Conservation (phyloP, 306 rosid genomes). For the Sindora glabra region DNA sequence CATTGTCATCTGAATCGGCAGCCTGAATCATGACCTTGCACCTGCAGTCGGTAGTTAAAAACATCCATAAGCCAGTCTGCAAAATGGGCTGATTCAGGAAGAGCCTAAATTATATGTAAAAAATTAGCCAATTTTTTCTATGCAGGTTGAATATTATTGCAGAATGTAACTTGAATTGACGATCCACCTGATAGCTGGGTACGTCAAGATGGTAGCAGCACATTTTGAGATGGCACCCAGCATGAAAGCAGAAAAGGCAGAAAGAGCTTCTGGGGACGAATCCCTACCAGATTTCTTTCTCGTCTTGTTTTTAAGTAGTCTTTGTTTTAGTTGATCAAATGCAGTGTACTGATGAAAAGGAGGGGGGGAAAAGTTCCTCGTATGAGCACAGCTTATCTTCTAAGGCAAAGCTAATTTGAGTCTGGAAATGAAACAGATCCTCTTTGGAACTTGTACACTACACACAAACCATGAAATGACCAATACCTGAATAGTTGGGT, state of each 20-base stretch:
- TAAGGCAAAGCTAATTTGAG: not conserved
- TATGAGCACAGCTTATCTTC: slow-evolving; percentile 9
- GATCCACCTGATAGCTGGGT: slow-evolving; percentile 91
- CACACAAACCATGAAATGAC: not conserved
- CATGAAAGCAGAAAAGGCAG: slow-evolving; percentile 74
- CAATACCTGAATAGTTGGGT: slow-evolving; percentile 88
- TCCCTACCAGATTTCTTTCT: slow-evolving; percentile 35
- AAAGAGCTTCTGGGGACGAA: slow-evolving; percentile 72
- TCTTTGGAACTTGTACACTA: slow-evolving; percentile 15
- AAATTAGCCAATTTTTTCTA: too few species aligned
- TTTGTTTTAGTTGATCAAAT: slow-evolving; percentile 81
- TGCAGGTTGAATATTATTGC: not conserved
- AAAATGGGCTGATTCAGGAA: slow-evolving; percentile 7
- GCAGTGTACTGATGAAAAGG: slow-evolving; percentile 60
- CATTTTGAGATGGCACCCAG: slow-evolving; percentile 92
- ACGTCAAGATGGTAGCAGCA: slow-evolving; percentile 80
- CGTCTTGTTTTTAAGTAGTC: slow-evolving; percentile 37
- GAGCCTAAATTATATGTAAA: too few species aligned
- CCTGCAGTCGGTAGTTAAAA: slow-evolving; percentile 39
- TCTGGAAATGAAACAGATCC: not conserved
- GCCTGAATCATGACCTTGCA: slow-evolving; percentile 90
- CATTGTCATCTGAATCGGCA: slow-evolving; percentile 53
- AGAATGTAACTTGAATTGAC: slow-evolving; percentile 8
- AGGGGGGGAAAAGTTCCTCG: slow-evolving; percentile 9
- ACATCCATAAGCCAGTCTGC: slow-evolving; percentile 1